Base-by-base conservation (phyloP, 2,329 filamentous ascomycete genomes). In the Trematosphaeria pertusa region DNA sequence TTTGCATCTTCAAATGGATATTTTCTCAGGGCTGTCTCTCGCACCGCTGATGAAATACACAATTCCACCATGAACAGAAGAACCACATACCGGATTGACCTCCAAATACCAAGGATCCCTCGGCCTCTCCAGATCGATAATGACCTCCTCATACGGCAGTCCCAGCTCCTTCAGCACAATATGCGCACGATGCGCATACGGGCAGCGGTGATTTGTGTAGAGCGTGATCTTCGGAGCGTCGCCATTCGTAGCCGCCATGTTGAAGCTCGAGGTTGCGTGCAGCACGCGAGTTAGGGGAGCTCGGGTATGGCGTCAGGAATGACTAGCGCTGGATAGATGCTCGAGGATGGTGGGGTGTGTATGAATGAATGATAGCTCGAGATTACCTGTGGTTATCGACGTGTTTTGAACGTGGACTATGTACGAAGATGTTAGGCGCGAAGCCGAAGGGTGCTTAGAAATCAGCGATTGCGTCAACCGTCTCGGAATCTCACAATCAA, bases 161-260 rank as follows among this genome's bases (percentile, higher is more conserved):
- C 78, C 78, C 10, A 88, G 80, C 64, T 91, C 88, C 21, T 81
- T 78, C 19, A 91, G 79, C 5, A 81, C 81, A 48, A 91, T 89
- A 59, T 91, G 86, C 1, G 84, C 87, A 26, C 90, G 86, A 65
- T 93, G 89, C 12, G 88, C 88, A 70, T 82, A 91, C 17, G 87
- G 87, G 67, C 87, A 91, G 38, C 57, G 40, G 58, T 84, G 85
- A 75, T 85, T 87, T 37, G 87, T 90, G 73, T 91, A 91, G 32
- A 89, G 75, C 22, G 75, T 85, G 67, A 89, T 84, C 56, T 82
- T 82, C 20, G 72, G 72, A 5, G 61, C 45, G 26, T 61, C 51
- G 31, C 59, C 64, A 38, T 62, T 62, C 30, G 55, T 30, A 33
- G 54, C 51, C 33, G 58, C 61, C 59, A 64, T 65, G 31, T 43